Conservation (phyloP, 371 early-diverging fungal species). For the Mucor plumbeus region DNA sequence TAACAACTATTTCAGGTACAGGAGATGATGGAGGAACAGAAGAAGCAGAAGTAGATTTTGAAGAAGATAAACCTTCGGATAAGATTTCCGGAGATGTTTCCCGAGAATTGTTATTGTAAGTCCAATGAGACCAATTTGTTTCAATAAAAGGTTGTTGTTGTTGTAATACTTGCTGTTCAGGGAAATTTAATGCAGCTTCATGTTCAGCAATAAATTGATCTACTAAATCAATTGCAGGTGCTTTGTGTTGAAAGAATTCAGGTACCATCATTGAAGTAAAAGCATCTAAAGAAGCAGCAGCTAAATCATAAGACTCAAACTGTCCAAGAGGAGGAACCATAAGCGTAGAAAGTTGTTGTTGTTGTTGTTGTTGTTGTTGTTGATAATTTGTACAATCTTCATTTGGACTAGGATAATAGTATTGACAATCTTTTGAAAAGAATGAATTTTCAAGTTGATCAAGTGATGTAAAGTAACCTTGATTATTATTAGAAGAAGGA, state of each 20-base stretch:
- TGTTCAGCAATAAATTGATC: slow-evolving; percentile 40
- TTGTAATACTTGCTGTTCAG: slow-evolving; percentile 14
- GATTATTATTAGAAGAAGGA: slow-evolving; percentile 20
- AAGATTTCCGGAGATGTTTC: slow-evolving; percentile 26
- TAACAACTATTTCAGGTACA: slow-evolving; percentile 11
- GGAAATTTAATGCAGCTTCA: slow-evolving; percentile 27
- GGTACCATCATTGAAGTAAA: slow-evolving; percentile 14
- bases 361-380: slow-evolving; percentile 12
- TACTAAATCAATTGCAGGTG: slow-evolving; percentile 23
- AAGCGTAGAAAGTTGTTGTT: slow-evolving; percentile 4
- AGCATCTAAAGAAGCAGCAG: slow-evolving; percentile 2
- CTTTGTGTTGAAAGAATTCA: slow-evolving; percentile 15
- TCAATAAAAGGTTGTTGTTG: slow-evolving; percentile 12
- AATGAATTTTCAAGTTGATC: slow-evolving; percentile 17
- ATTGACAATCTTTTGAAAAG: slow-evolving; percentile 6
- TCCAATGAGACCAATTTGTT: slow-evolving; percentile 34
- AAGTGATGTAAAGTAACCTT: slow-evolving; percentile 29
- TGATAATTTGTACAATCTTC: slow-evolving; percentile 3
- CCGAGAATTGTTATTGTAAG: slow-evolving; percentile 26
- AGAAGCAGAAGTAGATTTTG: slow-evolving; percentile 6
- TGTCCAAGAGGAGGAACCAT: slow-evolving; percentile 37
- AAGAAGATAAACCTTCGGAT: slow-evolving; percentile 19
- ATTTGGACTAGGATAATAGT: slow-evolving; percentile 29
- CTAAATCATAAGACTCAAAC: slow-evolving; percentile 6
- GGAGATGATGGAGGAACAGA: slow-evolving; percentile 17